Percentiles rank a stretch among this genome's conserved stretches.
These are phyloP conservation scores for Sarcodon sp. DNA, from an alignment of 768 basidiomycete genomes.

Conservation along the genomic window DNA sequence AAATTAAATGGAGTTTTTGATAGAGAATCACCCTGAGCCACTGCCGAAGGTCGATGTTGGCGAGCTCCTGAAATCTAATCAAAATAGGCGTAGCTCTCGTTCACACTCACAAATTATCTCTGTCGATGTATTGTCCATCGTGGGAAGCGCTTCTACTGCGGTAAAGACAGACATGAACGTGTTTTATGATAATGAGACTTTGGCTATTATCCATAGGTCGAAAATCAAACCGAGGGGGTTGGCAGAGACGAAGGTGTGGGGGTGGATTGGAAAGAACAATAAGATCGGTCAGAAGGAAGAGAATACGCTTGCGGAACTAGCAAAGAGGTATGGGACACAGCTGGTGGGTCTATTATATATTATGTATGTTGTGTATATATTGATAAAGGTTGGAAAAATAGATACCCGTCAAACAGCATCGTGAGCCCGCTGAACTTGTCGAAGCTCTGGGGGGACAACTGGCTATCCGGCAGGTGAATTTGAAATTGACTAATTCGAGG, in stretches of 20 bases:
- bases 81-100: slow-evolving; percentile 13
- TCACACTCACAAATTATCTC: slow-evolving; percentile 43
- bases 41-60: slow-evolving; percentile 37
- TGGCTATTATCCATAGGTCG: slow-evolving; percentile 55
- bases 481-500: slow-evolving; percentile 9
- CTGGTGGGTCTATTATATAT: slow-evolving; percentile 29
- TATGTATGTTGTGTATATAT: not conserved
- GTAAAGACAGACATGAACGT: slow-evolving; percentile 33
- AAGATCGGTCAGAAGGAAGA: slow-evolving; percentile 46
- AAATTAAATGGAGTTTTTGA: too few relatives aligned
- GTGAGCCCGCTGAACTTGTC: slow-evolving; percentile 54
- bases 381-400: slow-evolving; percentile 5
- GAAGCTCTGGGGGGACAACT: slow-evolving; percentile 53
- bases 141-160: slow-evolving; percentile 32
- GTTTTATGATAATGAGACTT: slow-evolving; percentile 65
- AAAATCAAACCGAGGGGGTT: slow-evolving; percentile 57
- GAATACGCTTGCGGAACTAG: slow-evolving; percentile 56
- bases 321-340: slow-evolving; percentile 57
- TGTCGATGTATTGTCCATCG: slow-evolving; percentile 57
- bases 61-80: slow-evolving; percentile 23
- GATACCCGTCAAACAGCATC: slow-evolving; percentile 38
- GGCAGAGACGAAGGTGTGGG: slow-evolving; percentile 61
- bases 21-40: slow-evolving; percentile 7
- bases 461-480: slow-evolving; percentile 58
- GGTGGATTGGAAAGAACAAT: slow-evolving; percentile 54